A percentile compares a stretch with the other conserved stretches of the same genome.
phyloP scores from a whole-genome alignment of 73 alveolate genomes.

The Breviolum minutum region DNA sequence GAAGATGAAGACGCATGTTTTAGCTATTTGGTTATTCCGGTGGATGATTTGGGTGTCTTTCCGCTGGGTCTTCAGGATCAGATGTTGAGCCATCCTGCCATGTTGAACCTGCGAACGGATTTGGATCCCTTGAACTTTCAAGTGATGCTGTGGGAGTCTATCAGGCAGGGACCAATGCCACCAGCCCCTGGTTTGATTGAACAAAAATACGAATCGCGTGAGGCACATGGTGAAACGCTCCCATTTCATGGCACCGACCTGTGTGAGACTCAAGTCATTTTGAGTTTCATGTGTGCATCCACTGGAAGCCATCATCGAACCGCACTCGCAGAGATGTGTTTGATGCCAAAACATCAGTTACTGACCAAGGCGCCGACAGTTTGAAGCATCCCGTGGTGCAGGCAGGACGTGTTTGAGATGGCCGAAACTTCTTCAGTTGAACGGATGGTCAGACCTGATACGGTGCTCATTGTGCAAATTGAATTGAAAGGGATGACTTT shows the following conservation, averaged over 20 bases:
- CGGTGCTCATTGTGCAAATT: too few species aligned
- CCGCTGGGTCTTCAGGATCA: slow-evolving; percentile 2
- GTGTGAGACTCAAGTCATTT: background rate
- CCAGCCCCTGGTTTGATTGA: background rate
- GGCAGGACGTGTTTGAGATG: background rate
- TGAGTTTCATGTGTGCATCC: background rate
- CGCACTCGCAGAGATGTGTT: too few species aligned
- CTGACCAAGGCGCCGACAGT: slow-evolving; percentile 4
- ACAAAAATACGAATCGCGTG: background rate
- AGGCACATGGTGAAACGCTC: slow-evolving; percentile 53
- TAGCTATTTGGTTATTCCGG: too few species aligned
- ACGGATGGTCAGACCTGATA: too few species aligned
- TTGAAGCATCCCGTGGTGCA: slow-evolving; percentile 34
- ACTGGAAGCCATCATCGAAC: too few species aligned
- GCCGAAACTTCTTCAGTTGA: too few species aligned
- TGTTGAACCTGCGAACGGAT: slow-evolving; percentile 40
- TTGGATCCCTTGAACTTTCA: background rate
- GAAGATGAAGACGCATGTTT: too few species aligned
- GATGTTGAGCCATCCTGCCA: slow-evolving; percentile 57
- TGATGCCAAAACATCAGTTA: background rate
- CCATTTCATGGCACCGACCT: slow-evolving; percentile 16
- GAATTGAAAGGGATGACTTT: too few species aligned
- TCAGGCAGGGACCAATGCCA: background rate
- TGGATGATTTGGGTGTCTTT: background rate
- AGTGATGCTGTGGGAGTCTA: slow-evolving; percentile 56